Conservation (phyloP, 345 rosid species). For the Sisymbrium irio region DNA sequence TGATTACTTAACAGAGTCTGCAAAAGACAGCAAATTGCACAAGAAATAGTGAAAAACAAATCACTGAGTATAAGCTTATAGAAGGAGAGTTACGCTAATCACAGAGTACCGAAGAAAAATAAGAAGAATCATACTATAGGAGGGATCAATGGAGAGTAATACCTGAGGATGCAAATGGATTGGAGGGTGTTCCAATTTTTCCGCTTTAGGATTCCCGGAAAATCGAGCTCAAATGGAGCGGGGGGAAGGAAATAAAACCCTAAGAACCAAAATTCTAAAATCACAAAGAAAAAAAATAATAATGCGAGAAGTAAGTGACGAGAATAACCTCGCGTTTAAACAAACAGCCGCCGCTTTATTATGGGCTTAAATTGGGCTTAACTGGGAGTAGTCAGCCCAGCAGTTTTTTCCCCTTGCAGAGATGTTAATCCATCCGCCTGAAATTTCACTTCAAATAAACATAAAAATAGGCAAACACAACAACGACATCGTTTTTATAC, state of each 20-base stretch:
- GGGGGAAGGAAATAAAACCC: constrained; percentile 24
- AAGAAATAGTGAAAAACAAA: too few relatives aligned
- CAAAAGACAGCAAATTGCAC: not conserved
- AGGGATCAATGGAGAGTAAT: not conserved
- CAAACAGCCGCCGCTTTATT: not conserved
- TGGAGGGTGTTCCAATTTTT: not conserved
- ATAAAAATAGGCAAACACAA: too few relatives aligned
- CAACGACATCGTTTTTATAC: too few relatives aligned
- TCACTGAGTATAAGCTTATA: too few relatives aligned
- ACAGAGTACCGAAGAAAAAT: not conserved
- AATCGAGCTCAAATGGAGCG: constrained; percentile 17
- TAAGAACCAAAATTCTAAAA: constrained; percentile 11
- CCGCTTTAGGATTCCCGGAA: not conserved
- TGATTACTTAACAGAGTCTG: constrained; percentile 27
- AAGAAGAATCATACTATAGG: not conserved
- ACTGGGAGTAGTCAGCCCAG: not conserved
- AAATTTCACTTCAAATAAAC: too few relatives aligned
- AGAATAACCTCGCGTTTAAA: not conserved
- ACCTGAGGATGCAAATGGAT: constrained; percentile 20
- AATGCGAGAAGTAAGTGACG: constrained; percentile 11
- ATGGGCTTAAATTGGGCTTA: constrained; percentile 6
- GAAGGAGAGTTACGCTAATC: not conserved
- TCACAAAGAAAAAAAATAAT: not conserved
- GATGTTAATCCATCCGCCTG: too few relatives aligned
- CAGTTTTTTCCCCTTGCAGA: too few relatives aligned